Evolutionary conservation across 1,284 basidiomycete genomes (phyloP), one percentile per base, ranked within the genome.

Genomic region (Cystobasidiaceae sp.): DNA sequence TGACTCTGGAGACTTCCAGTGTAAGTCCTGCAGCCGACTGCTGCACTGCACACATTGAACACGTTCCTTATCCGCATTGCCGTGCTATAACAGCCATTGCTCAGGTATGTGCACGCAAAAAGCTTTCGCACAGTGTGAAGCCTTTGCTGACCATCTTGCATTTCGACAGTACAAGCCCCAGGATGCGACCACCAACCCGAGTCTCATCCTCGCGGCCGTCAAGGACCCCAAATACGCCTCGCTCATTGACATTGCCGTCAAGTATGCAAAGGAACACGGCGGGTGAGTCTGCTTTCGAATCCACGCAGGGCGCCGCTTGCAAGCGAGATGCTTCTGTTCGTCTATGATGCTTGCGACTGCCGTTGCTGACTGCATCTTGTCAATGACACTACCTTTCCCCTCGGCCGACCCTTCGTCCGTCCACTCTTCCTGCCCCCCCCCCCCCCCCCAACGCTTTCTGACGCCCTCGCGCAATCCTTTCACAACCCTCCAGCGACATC

Each of bases 91-190:
- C n/a, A n/a, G n/a, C n/a, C n/a, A n/a, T n/a, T n/a, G n/a, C n/a
- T n/a, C n/a, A n/a, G n/a, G n/a, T n/a, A n/a, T n/a, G n/a, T n/a
- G n/a, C n/a, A n/a, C n/a, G n/a, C n/a, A n/a, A n/a, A n/a, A n/a
- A n/a, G n/a, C n/a, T n/a, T n/a, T n/a, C n/a, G n/a, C n/a, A n/a
- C n/a, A n/a, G n/a, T n/a, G n/a, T n/a, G n/a, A n/a, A n/a, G n/a
- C n/a, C n/a, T n/a, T n/a, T n/a, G n/a, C 33, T 11, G 17, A 5
- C 69, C 63, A 64, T 66, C 75, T 89, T 88, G 84, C 68, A 93
- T 93, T 81, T 88, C 84, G 79, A 86, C 83, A 71, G n/a, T 96
- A 93, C 86, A 92, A 93, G 81, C 92, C 92, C 72, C 90, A 90
- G 81, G 88, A 81, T 74, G 92, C 93, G 21, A 97, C 93, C 59